Base-by-base conservation (phyloP, 495 filamentous ascomycete genomes). In the Podospora fimiseda region DNA sequence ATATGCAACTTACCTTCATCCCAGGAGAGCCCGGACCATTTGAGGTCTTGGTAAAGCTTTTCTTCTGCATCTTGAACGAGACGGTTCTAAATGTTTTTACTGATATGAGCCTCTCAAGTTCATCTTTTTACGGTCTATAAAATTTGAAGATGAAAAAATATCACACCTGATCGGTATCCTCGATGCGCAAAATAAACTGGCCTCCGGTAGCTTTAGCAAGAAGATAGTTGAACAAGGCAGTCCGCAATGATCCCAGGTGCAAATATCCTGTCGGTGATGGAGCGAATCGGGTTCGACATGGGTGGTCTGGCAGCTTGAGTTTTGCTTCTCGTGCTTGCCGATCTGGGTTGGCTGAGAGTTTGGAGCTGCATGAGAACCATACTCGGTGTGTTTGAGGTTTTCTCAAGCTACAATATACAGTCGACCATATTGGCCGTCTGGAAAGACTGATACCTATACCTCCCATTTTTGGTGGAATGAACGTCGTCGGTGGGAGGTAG, bases 181-280 rank as follows among this genome's bases (percentile, higher is more conserved):
- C 93, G 56, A 98, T 81, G 45, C 93, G 82, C 24, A 98, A 69
- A 3, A 98, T 60, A 59, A 98, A 97, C 70, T 96, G 85, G n/a
- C 93, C 93, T 4, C 86, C 86, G 0, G 93, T 96, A 8, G 82
- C 78, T 65, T 84, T 90, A 11, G 93, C 93, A 24, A 92, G 76
- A 1, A 98, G 74, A 55, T 90, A 97, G 64, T 93, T 97, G 76
- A 85, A 97, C 16, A 98, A 66, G 0, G 94, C 94, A 1, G 93
- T 98, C 53, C 93, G 77, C 46, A 98, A 67, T 9, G 89, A 93
- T 27, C 93, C 93, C 30, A 98, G 78, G 70, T 98, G 93, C 15
- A 97, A 76, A 66, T 89, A 88, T 15, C 93, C 93, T 7, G 93
- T 98, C 2, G 93, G 93, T 2, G 92, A 96, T 14, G 93, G 93